These are phyloP conservation scores for Carex parvula DNA, from an alignment of 176 grass and related monocot genomes.

Conservation along the genomic window DNA sequence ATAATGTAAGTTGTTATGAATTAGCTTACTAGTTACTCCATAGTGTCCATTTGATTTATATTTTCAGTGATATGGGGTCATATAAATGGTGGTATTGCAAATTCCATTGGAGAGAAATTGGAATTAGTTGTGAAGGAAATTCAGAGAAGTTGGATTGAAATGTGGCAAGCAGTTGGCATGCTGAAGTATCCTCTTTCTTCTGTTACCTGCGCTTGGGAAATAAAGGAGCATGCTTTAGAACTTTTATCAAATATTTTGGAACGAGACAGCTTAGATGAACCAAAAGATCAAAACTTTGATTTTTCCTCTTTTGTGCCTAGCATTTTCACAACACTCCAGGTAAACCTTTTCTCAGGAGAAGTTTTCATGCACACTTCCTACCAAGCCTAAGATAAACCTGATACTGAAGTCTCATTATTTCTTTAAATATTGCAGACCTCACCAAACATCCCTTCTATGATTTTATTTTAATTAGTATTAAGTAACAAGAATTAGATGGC, in stretches of 20 bases:
- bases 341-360: conserved; percentile 25
- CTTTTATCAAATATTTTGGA: conserved; percentile 54
- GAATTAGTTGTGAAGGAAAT: conserved; percentile 47
- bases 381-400: background rate
- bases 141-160: conserved; percentile 36
- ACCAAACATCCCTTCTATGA: background rate
- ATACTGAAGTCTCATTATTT: background rate
- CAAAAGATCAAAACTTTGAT: conserved; percentile 35
- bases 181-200: conserved; percentile 55
- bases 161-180: conserved; percentile 70
- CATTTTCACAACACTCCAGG: conserved; percentile 60
- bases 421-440: background rate
- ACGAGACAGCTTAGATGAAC: conserved; percentile 33
- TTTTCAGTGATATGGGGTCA: conserved; percentile 62
- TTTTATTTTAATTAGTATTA: background rate
- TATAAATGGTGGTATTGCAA: conserved; percentile 49
- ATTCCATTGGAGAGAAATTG: conserved; percentile 41
- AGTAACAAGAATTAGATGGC: background rate
- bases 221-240: conserved; percentile 66
- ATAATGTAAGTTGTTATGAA: background rate
- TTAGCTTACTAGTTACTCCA: conserved; percentile 9
- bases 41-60: background rate
- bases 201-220: conserved; percentile 61
- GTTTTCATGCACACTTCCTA: background rate
- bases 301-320: conserved; percentile 39